Percentiles rank a stretch among this genome's conserved stretches.
Conservation (phyloP, 371 early-diverging fungal species). For the Mucor mucedo region DNA sequence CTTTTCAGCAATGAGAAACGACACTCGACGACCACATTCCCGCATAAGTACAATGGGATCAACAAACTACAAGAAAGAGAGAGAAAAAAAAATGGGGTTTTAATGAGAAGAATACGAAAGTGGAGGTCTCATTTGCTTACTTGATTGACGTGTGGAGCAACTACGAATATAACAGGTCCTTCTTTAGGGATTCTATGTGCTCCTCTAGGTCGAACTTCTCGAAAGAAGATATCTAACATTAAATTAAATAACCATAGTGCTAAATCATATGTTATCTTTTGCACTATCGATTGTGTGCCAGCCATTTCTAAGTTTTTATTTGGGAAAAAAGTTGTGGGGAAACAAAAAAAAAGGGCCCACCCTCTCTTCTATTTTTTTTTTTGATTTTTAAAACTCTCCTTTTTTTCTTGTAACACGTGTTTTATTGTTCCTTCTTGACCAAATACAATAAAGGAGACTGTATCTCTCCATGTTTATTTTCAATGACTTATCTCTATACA, state of each 20-base stretch:
- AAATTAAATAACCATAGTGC: slow-evolving; percentile 59
- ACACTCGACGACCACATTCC: slow-evolving; percentile 76
- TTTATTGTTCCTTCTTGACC: too few relatives aligned
- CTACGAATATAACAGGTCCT: slow-evolving; percentile 92
- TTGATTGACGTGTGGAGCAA: slow-evolving; percentile 95
- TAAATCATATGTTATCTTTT: slow-evolving; percentile 49
- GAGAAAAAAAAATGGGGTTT: not conserved
- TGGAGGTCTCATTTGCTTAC: slow-evolving; percentile 31
- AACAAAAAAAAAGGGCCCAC: not conserved
- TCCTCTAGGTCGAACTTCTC: slow-evolving; percentile 85
- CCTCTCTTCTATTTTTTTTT: not conserved
- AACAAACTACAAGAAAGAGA: slow-evolving; percentile 67
- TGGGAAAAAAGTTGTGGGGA: slow-evolving; percentile 1
- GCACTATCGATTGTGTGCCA: not conserved
- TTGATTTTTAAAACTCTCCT: not conserved
- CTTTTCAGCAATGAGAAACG: slow-evolving; percentile 83
- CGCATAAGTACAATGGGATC: slow-evolving; percentile 86
- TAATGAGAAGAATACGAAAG: not conserved
- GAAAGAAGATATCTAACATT: slow-evolving; percentile 79
- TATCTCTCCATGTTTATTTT: too few relatives aligned
- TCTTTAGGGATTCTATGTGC: slow-evolving; percentile 81
- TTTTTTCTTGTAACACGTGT: not conserved
- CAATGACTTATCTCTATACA: too few relatives aligned
- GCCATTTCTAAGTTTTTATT: not conserved
- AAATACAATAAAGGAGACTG: too few relatives aligned